These are phyloP conservation scores for Pezicula carpinea DNA, from an alignment of 2,329 filamentous ascomycete genomes.

Conservation along the genomic window DNA sequence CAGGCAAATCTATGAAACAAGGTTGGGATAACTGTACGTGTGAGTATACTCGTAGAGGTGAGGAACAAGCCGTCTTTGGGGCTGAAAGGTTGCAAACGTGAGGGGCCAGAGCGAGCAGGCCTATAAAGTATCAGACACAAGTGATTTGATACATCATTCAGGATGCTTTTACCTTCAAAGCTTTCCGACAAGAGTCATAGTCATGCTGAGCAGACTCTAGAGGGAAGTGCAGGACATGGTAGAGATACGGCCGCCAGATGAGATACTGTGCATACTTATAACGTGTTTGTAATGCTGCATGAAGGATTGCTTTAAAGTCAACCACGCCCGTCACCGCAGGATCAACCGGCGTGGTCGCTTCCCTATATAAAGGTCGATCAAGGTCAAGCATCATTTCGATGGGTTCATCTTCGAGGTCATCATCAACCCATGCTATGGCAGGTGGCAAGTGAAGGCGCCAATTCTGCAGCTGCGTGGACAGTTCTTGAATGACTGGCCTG, in stretches of 20 bases:
- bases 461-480: neutral
- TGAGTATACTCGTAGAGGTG: constrained; percentile 5
- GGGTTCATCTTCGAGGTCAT: neutral
- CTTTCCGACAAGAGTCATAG: neutral
- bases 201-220: neutral
- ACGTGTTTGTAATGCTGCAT: constrained; percentile 1
- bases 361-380: neutral
- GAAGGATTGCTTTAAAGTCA: neutral
- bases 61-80: neutral
- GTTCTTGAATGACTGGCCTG: neutral
- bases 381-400: neutral
- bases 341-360: neutral
- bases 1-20: neutral
- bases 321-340: neutral
- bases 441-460: constrained; percentile 1
- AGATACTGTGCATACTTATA: constrained; percentile 8
- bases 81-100: neutral
- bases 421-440: neutral
- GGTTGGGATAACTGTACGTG: neutral
- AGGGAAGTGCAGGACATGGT: constrained; percentile 5
- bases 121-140: neutral
- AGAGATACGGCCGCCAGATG: constrained; percentile 6
- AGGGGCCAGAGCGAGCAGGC: neutral
- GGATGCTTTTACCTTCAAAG: neutral
- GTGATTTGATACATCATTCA: neutral